phyloP scores from a whole-genome alignment of 495 filamentous ascomycete genomes.

The Aspergillus avenaceus region DNA sequence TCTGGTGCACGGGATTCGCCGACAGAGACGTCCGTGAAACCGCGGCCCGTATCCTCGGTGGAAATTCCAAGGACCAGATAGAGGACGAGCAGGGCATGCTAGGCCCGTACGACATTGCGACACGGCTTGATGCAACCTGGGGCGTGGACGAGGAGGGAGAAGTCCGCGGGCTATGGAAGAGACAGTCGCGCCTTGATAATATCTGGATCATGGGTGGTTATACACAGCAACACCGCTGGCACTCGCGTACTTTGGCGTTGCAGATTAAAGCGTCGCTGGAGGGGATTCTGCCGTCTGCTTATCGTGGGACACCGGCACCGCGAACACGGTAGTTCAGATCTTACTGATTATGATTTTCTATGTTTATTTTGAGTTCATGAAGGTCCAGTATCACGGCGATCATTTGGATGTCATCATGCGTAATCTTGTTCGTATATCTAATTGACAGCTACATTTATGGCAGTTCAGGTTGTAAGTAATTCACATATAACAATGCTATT shows the following conservation, averaged over 20 bases:
- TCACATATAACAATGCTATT: too few species aligned
- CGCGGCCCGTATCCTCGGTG: conserved; percentile 23
- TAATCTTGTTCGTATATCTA: too few species aligned
- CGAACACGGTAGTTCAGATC: too few species aligned
- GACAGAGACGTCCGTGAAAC: conserved; percentile 19
- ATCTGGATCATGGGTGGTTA: conserved; percentile 38
- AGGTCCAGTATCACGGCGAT: too few species aligned
- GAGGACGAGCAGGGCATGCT: background rate
- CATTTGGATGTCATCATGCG: too few species aligned
- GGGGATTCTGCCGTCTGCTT: conserved; percentile 19
- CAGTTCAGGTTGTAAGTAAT: too few species aligned
- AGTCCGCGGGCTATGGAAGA: conserved; percentile 32
- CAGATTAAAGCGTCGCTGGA: conserved; percentile 27
- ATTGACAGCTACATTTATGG: too few species aligned
- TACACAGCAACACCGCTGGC: conserved; percentile 28
- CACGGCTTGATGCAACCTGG: conserved; percentile 33
- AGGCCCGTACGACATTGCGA: conserved; percentile 20
- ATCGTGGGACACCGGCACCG: conserved; percentile 13
- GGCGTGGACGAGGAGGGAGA: conserved; percentile 36
- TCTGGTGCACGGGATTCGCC: conserved; percentile 37
- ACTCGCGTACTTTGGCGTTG: conserved; percentile 32
- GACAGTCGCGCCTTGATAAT: conserved; percentile 25
- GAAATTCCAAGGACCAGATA: background rate
- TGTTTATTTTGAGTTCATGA: too few species aligned
- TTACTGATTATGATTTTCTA: too few species aligned